Base-by-base conservation (phyloP, 140 eudicot genomes). In the Erigeron philadelphicus region DNA sequence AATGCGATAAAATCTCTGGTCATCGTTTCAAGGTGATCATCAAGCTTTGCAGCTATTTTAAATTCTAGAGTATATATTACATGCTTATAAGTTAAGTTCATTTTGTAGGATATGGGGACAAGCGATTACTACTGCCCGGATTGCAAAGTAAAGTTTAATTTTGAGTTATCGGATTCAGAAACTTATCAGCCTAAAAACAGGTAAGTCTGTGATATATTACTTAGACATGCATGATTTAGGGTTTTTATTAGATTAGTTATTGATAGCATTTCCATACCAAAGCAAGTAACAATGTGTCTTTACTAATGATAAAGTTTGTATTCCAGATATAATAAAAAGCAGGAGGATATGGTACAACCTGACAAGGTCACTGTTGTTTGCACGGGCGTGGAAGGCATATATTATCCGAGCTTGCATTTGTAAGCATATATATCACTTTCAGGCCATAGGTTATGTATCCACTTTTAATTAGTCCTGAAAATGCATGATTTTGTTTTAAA, bases 351-450 rank as follows among this genome's bases (percentile, higher is more conserved):
- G 67, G 82, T 73, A 66, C 74, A 79, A 46, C 89, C 96, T 1
- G 85, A 88, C 71, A 86, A 88, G 85, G 98, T 92, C 60, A 57
- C 83, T 4, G 96, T 92, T 71, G 80, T 92, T 55, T 88, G 98
- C 82, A 35, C 87, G 4, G 96, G 95, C 54, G 84, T 92, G 41
- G 95, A 92, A 63, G 98, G 98, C 68, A 75, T 86, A 66, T 92
- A 92, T 66, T 88, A 74, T 77, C 98, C 98, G 44, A 86, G 95
- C 72, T 83, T 92, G 78, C 98, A 92, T 84, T 76, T 86, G 98
- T 92, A 83, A 92, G 97, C 71, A 79, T 65, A 68, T 76, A 63
- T 11, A 45, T 5, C 50, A 65, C 42, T 15, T 21, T 66, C 49
- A 45, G 19, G 68, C 49, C 58, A 41, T 64, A 12, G 47, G 64